A percentile compares a stretch with the other conserved stretches of the same genome.
These are phyloP conservation scores for Vitis riparia DNA, from an alignment of 164 flowering plant species.

Conservation along the genomic window DNA sequence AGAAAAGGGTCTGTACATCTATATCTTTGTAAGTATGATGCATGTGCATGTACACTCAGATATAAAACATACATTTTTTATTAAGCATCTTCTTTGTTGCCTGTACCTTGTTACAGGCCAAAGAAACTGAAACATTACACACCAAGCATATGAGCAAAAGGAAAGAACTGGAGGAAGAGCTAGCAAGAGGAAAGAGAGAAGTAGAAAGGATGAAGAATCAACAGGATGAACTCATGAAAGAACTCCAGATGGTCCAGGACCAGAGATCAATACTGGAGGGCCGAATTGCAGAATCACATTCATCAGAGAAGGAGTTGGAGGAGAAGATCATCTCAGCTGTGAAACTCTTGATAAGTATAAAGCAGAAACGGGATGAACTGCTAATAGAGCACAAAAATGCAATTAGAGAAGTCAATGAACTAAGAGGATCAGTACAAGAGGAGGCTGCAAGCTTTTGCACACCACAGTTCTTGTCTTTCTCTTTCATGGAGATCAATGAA, in stretches of 20 bases:
- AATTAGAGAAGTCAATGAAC: constrained; percentile 23
- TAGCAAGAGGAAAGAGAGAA: constrained; percentile 44
- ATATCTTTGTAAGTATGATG: too few species aligned
- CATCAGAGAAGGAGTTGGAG: constrained; percentile 44
- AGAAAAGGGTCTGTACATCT: not conserved
- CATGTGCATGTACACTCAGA: too few species aligned
- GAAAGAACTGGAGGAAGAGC: constrained; percentile 49
- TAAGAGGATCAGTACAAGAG: constrained; percentile 17
- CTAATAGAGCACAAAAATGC: constrained; percentile 38
- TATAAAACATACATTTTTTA: not conserved
- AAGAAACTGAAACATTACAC: constrained; percentile 49
- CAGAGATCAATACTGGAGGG: constrained; percentile 46
- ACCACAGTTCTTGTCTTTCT: constrained; percentile 31
- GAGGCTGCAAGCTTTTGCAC: constrained; percentile 14
- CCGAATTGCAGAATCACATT: constrained; percentile 36
- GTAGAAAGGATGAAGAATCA: constrained; percentile 40
- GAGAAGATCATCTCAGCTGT: constrained; percentile 67
- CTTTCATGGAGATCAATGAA: constrained; percentile 53
- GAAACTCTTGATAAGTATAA: constrained; percentile 43
- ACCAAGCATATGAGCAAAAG: constrained; percentile 42
- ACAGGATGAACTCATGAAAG: constrained; percentile 31
- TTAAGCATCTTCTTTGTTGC: not conserved
- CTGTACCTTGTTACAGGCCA: constrained; percentile 41
- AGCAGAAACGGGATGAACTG: constrained; percentile 38
- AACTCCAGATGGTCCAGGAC: constrained; percentile 43